Percentiles rank a stretch among this genome's conserved stretches.
phyloP scores from a whole-genome alignment of 2,329 filamentous ascomycete species.

The Colletotrichum incanum region DNA sequence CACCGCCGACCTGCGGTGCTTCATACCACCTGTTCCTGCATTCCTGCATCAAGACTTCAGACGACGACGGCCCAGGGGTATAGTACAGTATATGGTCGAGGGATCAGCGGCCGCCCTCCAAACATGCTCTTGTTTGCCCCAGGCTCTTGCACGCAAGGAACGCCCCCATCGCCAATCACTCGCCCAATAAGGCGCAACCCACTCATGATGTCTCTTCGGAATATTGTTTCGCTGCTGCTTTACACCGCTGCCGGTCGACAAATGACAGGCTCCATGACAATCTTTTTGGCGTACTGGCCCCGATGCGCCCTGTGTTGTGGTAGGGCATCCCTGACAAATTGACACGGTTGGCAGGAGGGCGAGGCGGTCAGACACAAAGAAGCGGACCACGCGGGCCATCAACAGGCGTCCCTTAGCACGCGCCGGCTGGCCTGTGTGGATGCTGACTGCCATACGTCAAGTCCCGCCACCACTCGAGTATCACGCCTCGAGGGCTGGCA shows the following conservation, averaged over 20 bases:
- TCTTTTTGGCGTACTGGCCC: conserved; percentile 27
- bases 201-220: conserved; percentile 31
- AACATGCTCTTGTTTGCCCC: background rate
- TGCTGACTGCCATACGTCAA: conserved; percentile 7
- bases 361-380: conserved; percentile 37
- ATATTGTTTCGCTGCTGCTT: conserved; percentile 29
- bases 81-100: background rate
- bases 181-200: conserved; percentile 25
- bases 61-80: background rate
- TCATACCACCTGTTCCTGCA: conserved; percentile 29
- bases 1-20: conserved; percentile 23
- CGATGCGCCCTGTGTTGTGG: conserved; percentile 16
- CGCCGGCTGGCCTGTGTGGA: conserved; percentile 18
- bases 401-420: conserved; percentile 28
- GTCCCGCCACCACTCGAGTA: conserved; percentile 21
- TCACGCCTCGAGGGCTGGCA: background rate
- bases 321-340: conserved; percentile 28
- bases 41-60: conserved; percentile 12
- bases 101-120: conserved; percentile 7
- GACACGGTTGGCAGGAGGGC: conserved; percentile 28
- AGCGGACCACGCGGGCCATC: conserved; percentile 23
- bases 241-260: conserved; percentile 34
- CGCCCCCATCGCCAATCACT: conserved; percentile 13
- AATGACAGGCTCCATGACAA: conserved; percentile 29
- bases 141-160: background rate